phyloP scores from a whole-genome alignment of 495 filamentous ascomycete genomes.

The Aspergillus heteromorphus region DNA sequence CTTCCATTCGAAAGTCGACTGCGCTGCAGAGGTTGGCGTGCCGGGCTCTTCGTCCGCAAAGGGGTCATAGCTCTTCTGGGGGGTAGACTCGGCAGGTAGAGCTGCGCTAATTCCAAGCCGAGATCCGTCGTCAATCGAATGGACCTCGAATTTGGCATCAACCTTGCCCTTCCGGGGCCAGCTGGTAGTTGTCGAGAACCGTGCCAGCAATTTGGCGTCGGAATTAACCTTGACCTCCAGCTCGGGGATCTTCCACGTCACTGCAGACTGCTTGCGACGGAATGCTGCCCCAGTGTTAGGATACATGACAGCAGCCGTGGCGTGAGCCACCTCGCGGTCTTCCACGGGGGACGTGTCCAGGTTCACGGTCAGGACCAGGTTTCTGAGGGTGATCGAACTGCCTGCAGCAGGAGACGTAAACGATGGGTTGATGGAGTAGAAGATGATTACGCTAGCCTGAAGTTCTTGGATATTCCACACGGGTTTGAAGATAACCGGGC shows the following conservation, averaged over 20 bases:
- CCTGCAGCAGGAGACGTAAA: conserved; percentile 41
- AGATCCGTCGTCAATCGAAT: conserved; percentile 47
- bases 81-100: conserved; percentile 8
- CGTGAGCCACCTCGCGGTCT: conserved; percentile 38
- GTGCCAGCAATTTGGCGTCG: conserved; percentile 68
- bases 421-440: conserved; percentile 78
- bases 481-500: conserved; percentile 72
- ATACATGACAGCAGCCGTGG: conserved; percentile 42
- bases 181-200: conserved; percentile 69
- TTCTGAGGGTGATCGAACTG: conserved; percentile 61
- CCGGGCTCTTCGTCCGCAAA: conserved; percentile 58
- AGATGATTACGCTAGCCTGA: conserved; percentile 76
- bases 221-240: conserved; percentile 50
- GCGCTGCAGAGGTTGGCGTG: conserved; percentile 17
- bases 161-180: conserved; percentile 71
- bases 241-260: conserved; percentile 88
- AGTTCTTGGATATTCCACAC: conserved; percentile 78
- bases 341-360: conserved; percentile 55
- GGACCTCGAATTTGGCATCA: conserved; percentile 78
- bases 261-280: conserved; percentile 77
- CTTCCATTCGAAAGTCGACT: conserved; percentile 58
- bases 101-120: conserved; percentile 56
- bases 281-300: conserved; percentile 56
- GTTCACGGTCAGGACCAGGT: conserved; percentile 73
- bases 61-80: conserved; percentile 49